Percentiles rank a stretch among this genome's conserved stretches.
These are phyloP conservation scores for Paracoccidioides lutzii DNA, from an alignment of 2,329 filamentous ascomycete species.

Conservation along the genomic window DNA sequence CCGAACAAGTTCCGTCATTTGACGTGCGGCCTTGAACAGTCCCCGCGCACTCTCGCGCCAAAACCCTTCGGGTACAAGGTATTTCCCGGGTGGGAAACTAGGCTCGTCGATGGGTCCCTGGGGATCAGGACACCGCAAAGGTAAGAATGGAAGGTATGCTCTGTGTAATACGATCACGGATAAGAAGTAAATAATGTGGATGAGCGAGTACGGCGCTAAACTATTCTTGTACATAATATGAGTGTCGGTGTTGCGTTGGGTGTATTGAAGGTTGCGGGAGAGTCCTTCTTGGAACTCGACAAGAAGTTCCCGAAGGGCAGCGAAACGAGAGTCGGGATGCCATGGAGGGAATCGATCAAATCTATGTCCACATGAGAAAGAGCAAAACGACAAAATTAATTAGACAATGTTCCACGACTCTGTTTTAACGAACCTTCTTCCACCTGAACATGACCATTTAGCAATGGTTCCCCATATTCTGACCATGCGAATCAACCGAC, in stretches of 20 bases:
- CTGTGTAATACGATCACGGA: slow-evolving; percentile 44
- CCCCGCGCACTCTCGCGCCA: slow-evolving; percentile 40
- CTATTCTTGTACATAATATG: slow-evolving; percentile 41
- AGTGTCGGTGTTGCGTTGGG: slow-evolving; percentile 39
- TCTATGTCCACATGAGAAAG: slow-evolving; percentile 15
- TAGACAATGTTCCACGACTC: neutral
- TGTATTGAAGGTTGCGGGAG: slow-evolving; percentile 40
- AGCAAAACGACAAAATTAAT: slow-evolving; percentile 1
- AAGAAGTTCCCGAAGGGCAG: slow-evolving; percentile 33
- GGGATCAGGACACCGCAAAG: slow-evolving; percentile 37
- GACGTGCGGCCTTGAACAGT: slow-evolving; percentile 40
- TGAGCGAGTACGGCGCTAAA: slow-evolving; percentile 41
- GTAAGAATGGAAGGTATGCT: slow-evolving; percentile 43
- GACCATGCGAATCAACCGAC: slow-evolving; percentile 42
- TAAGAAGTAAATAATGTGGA: slow-evolving; percentile 42
- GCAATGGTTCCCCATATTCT: slow-evolving; percentile 45
- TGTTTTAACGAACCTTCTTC: slow-evolving; percentile 34
- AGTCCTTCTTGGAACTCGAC: slow-evolving; percentile 39
- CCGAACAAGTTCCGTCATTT: slow-evolving; percentile 41
- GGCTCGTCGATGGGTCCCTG: slow-evolving; percentile 42
- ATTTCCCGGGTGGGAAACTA: slow-evolving; percentile 31
- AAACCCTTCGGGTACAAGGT: slow-evolving; percentile 34
- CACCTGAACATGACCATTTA: slow-evolving; percentile 42
- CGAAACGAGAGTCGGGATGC: slow-evolving; percentile 39
- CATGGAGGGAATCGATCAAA: slow-evolving; percentile 40